phyloP scores from a whole-genome alignment of 2,329 filamentous ascomycete species.

The Cladophialophora psammophila region DNA sequence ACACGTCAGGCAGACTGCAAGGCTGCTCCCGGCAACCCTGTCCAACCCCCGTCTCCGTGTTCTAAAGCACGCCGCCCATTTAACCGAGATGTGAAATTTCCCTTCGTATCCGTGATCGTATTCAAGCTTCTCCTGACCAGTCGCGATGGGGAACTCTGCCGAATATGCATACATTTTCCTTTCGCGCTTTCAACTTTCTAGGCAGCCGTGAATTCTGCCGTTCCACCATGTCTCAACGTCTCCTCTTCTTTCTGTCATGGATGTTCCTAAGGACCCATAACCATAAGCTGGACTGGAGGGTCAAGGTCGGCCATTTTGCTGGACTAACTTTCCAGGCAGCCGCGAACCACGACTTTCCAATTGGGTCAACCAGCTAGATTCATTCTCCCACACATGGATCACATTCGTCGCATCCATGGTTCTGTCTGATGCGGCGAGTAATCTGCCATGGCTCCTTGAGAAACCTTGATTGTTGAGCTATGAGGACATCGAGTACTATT shows the following conservation, averaged over 20 bases:
- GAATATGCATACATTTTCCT: background rate
- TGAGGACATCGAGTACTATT: background rate
- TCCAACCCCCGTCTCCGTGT: background rate
- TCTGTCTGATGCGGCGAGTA: background rate
- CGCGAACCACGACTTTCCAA: background rate
- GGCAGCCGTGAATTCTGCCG: background rate
- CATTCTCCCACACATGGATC: background rate
- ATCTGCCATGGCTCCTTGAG: background rate
- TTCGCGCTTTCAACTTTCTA: background rate
- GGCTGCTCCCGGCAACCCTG: no score
- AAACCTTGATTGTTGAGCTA: background rate
- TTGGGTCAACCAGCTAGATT: background rate
- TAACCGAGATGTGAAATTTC: background rate
- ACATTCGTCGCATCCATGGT: background rate
- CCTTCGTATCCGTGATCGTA: constrained; percentile 14
- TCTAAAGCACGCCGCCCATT: background rate
- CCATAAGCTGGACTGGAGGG: background rate
- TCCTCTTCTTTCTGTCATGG: background rate
- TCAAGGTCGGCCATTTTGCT: no score
- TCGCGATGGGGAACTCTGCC: background rate
- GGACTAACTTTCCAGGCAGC: no score
- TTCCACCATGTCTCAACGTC: background rate
- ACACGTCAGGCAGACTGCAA: no score
- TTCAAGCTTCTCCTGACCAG: background rate
- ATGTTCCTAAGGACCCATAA: background rate